Evolutionary conservation across 2,329 filamentous ascomycete genomes (phyloP), one percentile per base, ranked within the genome.

Genomic region (Corinectria fuckeliana): DNA sequence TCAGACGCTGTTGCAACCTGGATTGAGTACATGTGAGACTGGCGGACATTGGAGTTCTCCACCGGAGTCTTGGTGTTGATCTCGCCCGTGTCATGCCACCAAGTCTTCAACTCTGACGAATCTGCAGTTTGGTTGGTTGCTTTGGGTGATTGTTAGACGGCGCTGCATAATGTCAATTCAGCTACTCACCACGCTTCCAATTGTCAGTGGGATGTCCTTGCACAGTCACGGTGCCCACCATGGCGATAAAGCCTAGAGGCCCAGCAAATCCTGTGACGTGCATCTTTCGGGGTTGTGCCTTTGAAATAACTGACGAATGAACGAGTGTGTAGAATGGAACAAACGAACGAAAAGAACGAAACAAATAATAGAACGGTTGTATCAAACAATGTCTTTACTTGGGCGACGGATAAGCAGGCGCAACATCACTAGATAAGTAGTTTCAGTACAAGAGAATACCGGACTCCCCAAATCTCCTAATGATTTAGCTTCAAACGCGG

Each of bases 51-150:
- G 13, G 51, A 60, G 21, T 49, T 25, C 3, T 50, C 28, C 11
- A 64, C 62, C 11, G 59, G 55, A 10, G 20, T 50, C 11, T 62
- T 38, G 26, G 60, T 56, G 38, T 66, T 63, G 56, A 68, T 49
- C 23, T 66, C 60, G 38, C 51, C 58, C 3, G 54, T 62, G 23
- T 20, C 20, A 25, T 68, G 65, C 65, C 63, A 68, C 63, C 63
- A 66, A 8, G 65, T 68, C 14, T 34, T 34, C 6, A 34, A 8
- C 16, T 34, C 32, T n/a, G 32, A 34, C 5, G 16, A n/a, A n/a
- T 34, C 32, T 3, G 32, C 32, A 6, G 32, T 34, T 16, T 16
- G 32, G n/a, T 34, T 34, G 14, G 14, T 34, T 34, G 32, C 32
- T 34, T 32, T 34, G n/a, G n/a, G 32, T 8, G 14, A 9, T 16